Evolutionary conservation across 805 yeast species (phyloP), one percentile per base, ranked within the genome.

Genomic region (Ogataea henricii): DNA sequence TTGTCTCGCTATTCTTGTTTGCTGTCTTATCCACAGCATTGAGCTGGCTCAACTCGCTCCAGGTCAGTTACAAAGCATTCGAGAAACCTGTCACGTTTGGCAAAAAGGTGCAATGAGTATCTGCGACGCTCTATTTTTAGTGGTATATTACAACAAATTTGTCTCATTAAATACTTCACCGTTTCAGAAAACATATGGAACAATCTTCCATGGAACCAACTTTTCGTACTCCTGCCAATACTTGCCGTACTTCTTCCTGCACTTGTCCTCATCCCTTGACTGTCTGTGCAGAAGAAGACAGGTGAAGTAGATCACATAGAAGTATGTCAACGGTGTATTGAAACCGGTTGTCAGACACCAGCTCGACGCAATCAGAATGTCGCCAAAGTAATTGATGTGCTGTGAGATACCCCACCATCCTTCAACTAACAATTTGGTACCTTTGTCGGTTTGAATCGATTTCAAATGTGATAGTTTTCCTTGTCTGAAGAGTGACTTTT

Each of bases 391-490:
- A 64, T 94, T 94, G 63, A 89, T 89, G 66, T 94, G 99, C 56
- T 96, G 96, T 6, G 96, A 83, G 16, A 74, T 66, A 2, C 86
- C 87, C 99, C 99, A 94, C 99, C 98, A 94, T 2, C 98, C 97
- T 60, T 89, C 94, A 46, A 83, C 79, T 38, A 94, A 70, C 54
- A 94, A 76, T 61, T 81, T 87, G 21, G 96, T 85, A 1, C 96
- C 96, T 13, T 86, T 80, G 25, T 77, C 72, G 0, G 97, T 85
- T 53, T 79, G 71, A 49, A 94, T 87, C 46, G 79, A 83, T 52
- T 81, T 77, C 69, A 89, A 70, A 61, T 88, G 82, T 1, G 74
- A 64, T 48, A 90, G 74, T 56, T 85, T 79, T 13, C 96, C 96
- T 53, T 79, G 80, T 68, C 87, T 85, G 74, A 94, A 94, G 26